Evolutionary conservation across 1,284 basidiomycete species (phyloP).

Genomic region (Ustilago cynodontis): DNA sequence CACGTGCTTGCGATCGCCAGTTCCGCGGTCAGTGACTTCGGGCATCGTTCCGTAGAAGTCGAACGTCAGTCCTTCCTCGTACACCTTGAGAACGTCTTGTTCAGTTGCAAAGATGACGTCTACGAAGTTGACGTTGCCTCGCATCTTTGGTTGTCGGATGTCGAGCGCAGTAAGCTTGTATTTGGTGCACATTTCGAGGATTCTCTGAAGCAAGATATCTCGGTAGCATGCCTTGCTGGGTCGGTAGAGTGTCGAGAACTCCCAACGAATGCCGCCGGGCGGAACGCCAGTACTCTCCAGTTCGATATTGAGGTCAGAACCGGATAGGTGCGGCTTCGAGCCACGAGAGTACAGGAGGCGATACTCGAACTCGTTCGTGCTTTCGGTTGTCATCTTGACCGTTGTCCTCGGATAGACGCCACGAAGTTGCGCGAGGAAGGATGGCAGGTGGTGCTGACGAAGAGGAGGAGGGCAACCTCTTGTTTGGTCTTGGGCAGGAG

Average conservation of each 20-base stretch:
- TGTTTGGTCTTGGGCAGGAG: not conserved
- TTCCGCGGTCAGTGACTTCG: constrained; percentile 20
- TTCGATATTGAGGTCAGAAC: constrained; percentile 22
- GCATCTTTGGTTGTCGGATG: constrained; percentile 18
- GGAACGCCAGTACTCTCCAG: constrained; percentile 25
- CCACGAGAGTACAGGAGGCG: constrained; percentile 20
- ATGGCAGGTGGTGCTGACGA: not conserved
- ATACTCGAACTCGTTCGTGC: constrained; percentile 12
- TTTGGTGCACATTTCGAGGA: constrained; percentile 37
- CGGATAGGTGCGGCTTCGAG: constrained; percentile 11
- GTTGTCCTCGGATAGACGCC: not conserved
- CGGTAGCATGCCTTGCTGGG: constrained; percentile 25
- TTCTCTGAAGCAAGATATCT: constrained; percentile 33
- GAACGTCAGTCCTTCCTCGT: constrained; percentile 22
- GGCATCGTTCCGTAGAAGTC: constrained; percentile 41
- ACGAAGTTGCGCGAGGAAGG: not conserved
- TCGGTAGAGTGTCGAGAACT: constrained; percentile 23
- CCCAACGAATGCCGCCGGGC: constrained; percentile 35
- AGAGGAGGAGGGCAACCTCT: not conserved
- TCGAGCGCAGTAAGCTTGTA: constrained; percentile 31
- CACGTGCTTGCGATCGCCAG: constrained; percentile 18
- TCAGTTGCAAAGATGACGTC: constrained; percentile 35
- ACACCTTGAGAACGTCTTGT: constrained; percentile 33
- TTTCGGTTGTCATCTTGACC: not conserved
- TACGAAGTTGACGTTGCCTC: constrained; percentile 12